Evolutionary conservation across 768 basidiomycete genomes (phyloP).

Genomic region (Naganishia kalamii): DNA sequence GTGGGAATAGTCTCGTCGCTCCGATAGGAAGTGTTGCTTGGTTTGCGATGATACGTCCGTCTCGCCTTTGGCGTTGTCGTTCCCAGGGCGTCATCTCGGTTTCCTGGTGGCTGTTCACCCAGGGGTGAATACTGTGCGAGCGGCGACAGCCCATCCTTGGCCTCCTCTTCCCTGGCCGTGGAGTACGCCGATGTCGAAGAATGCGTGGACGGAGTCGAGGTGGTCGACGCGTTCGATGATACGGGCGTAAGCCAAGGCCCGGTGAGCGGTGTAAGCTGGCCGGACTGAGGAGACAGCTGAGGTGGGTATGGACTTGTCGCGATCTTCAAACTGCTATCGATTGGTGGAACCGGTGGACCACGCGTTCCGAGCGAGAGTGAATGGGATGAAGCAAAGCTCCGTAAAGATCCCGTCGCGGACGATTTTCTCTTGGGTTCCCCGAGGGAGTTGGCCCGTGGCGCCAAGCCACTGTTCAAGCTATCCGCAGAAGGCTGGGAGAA

Average conservation of each 20-base stretch:
- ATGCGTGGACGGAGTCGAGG: neutral
- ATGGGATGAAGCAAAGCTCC: slow-evolving; percentile 12
- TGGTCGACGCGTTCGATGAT: neutral
- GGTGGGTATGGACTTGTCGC: slow-evolving; percentile 4
- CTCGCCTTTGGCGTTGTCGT: neutral
- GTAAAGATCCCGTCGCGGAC: neutral
- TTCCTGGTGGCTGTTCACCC: neutral
- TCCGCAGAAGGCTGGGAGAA: neutral
- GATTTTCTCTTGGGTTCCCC: slow-evolving; percentile 1
- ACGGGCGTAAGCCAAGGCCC: slow-evolving; percentile 8
- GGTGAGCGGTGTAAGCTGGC: neutral
- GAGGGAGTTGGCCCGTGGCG: neutral
- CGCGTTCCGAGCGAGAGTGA: neutral
- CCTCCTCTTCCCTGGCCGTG: neutral
- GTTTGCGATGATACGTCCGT: neutral
- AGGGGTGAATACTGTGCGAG: neutral
- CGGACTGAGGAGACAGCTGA: neutral
- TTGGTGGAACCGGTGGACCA: neutral
- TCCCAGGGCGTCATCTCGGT: neutral
- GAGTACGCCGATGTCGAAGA: slow-evolving; percentile 2
- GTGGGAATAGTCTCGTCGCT: slow-evolving; percentile 2
- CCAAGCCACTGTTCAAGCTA: neutral
- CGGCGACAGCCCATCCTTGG: slow-evolving; percentile 6
- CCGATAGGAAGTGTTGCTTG: neutral
- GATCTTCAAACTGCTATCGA: neutral